Percentiles rank a stretch among this genome's conserved stretches.
Evolutionary conservation across 805 yeast genomes (phyloP).

Genomic region (Candida taoyuanica): DNA sequence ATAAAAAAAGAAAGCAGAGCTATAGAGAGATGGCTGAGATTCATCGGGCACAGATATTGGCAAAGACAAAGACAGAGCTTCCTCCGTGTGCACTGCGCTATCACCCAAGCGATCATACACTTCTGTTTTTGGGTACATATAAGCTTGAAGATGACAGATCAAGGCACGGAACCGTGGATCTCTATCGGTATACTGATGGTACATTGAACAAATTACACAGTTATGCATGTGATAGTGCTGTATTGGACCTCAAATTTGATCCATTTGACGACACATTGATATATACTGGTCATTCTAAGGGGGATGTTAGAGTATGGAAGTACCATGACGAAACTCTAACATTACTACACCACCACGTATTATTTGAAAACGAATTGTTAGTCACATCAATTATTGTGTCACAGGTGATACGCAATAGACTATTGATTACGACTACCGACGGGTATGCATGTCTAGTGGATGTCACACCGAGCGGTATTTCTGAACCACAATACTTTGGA

Average conservation of each 20-base stretch:
- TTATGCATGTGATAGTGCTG: conserved; percentile 49
- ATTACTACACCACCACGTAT: conserved; percentile 32
- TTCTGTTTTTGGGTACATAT: conserved; percentile 75
- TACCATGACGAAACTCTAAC: conserved; percentile 17
- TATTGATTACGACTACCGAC: conserved; percentile 60
- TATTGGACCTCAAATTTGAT: conserved; percentile 70
- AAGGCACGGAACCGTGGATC: conserved; percentile 61
- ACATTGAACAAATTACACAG: conserved; percentile 21
- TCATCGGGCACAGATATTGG: conserved; percentile 12
- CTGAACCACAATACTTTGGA: conserved; percentile 18
- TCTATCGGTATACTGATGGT: conserved; percentile 26
- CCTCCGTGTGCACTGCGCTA: conserved; percentile 85
- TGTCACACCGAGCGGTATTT: conserved; percentile 26
- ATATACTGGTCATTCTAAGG: conserved; percentile 76
- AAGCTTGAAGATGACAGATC: conserved; percentile 56
- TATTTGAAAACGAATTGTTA: conserved; percentile 46
- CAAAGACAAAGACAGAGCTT: conserved; percentile 39
- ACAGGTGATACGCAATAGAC: conserved; percentile 32
- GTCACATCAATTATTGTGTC: conserved; percentile 65
- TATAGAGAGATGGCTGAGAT: conserved; percentile 2
- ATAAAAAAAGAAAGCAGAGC: too few species aligned
- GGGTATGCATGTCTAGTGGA: conserved; percentile 53
- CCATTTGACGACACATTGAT: conserved; percentile 48
- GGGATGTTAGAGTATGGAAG: conserved; percentile 65
- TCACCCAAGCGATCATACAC: conserved; percentile 43